A percentile compares a stretch with the other conserved stretches of the same genome.
Evolutionary conservation across 2,329 filamentous ascomycete species (phyloP).

Genomic region (Leptographium wingfieldii): DNA sequence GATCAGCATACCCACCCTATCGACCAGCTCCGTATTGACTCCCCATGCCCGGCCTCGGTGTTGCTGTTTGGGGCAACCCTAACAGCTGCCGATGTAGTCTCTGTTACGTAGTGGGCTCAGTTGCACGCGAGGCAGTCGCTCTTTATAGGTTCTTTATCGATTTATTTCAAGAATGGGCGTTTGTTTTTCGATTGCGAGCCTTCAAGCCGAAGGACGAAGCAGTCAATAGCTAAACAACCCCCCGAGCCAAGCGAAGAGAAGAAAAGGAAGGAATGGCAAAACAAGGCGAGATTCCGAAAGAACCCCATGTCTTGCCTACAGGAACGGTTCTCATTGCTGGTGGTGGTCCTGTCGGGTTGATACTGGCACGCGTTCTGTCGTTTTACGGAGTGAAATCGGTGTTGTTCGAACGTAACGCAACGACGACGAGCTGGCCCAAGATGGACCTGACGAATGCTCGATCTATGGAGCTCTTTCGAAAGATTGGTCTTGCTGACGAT

Average conservation of each 20-base stretch:
- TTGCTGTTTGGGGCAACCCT: background rate
- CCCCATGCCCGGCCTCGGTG: background rate
- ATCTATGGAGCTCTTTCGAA: slow-evolving; percentile 19
- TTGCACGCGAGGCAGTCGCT: background rate
- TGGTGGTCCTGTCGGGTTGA: slow-evolving; percentile 5
- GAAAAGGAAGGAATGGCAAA: background rate
- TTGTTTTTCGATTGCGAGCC: background rate
- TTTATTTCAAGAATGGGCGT: background rate
- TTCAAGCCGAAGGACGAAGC: background rate
- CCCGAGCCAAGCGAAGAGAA: background rate
- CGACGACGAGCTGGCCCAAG: slow-evolving; percentile 20
- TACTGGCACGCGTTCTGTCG: slow-evolving; percentile 2
- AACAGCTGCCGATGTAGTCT: background rate
- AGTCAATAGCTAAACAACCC: background rate
- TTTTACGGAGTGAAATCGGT: slow-evolving; percentile 1
- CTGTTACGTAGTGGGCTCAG: background rate
- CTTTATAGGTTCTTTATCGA: background rate
- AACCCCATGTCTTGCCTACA: background rate
- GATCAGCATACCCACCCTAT: background rate
- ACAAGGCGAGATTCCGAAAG: background rate
- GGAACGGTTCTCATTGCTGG: slow-evolving; percentile 5
- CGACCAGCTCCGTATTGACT: background rate
- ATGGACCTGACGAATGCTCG: slow-evolving; percentile 21
- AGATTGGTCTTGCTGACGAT: slow-evolving; percentile 17
- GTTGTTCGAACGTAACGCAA: slow-evolving; percentile 4